phyloP scores from a whole-genome alignment of 2,329 filamentous ascomycete species.

The Colletotrichum incanum region DNA sequence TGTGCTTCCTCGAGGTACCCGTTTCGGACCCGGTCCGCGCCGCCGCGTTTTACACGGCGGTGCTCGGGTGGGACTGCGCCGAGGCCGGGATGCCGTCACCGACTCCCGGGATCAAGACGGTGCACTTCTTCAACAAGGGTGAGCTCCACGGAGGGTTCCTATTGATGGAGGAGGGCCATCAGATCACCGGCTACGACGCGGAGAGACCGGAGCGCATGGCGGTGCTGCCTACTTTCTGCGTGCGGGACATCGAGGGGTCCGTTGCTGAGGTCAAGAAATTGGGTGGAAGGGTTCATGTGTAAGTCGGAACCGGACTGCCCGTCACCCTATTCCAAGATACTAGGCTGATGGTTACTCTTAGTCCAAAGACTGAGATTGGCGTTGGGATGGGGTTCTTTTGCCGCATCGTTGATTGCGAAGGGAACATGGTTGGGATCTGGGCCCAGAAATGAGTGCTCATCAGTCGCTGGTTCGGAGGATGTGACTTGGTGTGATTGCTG shows the following conservation, averaged over 20 bases:
- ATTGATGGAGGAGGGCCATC: conserved; percentile 51
- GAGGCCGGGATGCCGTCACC: conserved; percentile 45
- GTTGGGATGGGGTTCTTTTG: conserved; percentile 54
- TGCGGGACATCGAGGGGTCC: conserved; percentile 52
- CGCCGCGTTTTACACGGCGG: conserved; percentile 55
- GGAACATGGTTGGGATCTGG: conserved; percentile 56
- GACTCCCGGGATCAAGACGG: conserved; percentile 48
- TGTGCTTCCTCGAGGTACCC: conserved; percentile 59
- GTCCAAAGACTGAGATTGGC: conserved; percentile 55
- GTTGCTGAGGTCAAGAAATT: conserved; percentile 49
- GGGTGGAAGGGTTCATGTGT: conserved; percentile 56
- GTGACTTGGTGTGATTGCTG: neutral
- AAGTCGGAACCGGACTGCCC: conserved; percentile 43
- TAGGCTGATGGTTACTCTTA: conserved; percentile 41
- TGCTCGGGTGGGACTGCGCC: conserved; percentile 54
- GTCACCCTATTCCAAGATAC: neutral
- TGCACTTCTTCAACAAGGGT: conserved; percentile 55
- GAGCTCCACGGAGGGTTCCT: conserved; percentile 55
- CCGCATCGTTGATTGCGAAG: conserved; percentile 56
- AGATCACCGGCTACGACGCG: conserved; percentile 48
- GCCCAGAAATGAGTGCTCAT: conserved; percentile 47
- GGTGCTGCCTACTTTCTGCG: conserved; percentile 54
- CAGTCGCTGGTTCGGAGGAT: neutral
- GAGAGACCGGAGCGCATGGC: conserved; percentile 47
- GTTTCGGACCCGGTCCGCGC: conserved; percentile 53